A percentile compares a stretch with the other conserved stretches of the same genome.
Conservation (phyloP, 2,329 filamentous ascomycete species). For the Claviceps fusiformis region DNA sequence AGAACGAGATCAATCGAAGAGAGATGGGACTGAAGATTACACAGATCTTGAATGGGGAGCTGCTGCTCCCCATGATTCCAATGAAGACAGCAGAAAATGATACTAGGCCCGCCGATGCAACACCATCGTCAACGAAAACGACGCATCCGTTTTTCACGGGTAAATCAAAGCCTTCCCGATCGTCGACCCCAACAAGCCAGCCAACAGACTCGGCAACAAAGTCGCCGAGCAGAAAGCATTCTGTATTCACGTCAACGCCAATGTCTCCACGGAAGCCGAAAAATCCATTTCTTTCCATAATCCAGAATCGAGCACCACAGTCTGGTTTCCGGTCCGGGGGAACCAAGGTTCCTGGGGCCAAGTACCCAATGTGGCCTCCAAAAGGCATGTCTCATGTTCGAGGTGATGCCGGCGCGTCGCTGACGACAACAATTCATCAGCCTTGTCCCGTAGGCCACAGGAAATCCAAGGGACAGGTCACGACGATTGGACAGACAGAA, state of each 20-base stretch:
- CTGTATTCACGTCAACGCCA: conserved; percentile 39
- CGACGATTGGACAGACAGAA: conserved; percentile 26
- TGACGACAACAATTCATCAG: neutral
- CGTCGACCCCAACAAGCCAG: conserved; percentile 11
- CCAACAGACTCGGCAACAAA: conserved; percentile 12
- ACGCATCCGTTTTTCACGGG: conserved; percentile 31
- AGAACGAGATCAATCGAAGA: conserved; percentile 28
- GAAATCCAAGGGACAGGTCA: conserved; percentile 37
- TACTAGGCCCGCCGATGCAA: conserved; percentile 5
- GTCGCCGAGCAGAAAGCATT: conserved; percentile 19
- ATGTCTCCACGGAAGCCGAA: conserved; percentile 33
- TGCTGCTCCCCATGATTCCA: conserved; percentile 13
- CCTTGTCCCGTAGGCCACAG: conserved; percentile 12
- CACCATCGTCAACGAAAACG: conserved; percentile 12
- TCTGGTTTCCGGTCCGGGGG: conserved; percentile 31
- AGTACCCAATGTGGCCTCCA: conserved; percentile 59
- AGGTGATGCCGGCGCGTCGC: conserved; percentile 19
- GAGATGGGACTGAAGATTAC: conserved; percentile 48
- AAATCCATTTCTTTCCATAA: conserved; percentile 15
- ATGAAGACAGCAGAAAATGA: conserved; percentile 4
- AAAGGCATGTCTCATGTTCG: conserved; percentile 51
- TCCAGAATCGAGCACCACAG: conserved; percentile 18
- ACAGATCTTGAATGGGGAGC: conserved; percentile 37
- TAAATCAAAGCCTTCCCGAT: conserved; percentile 17
- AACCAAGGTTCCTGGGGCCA: conserved; percentile 51